Conservation (phyloP, 208 protist genomes). For the Leishmania martiniquensis region DNA sequence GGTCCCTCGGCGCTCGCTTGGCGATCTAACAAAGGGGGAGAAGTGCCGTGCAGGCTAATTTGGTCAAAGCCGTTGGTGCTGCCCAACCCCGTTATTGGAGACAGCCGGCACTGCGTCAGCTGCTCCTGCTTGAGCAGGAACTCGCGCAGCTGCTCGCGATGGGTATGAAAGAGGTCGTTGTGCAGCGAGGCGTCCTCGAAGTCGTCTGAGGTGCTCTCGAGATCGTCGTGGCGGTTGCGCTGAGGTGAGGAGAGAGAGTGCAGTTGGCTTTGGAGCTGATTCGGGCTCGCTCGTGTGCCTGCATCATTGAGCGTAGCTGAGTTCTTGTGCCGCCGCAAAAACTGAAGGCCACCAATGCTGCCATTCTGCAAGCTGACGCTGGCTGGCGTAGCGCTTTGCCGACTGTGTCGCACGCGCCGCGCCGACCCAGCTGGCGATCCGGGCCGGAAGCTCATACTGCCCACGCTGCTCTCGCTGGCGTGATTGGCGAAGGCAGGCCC, state of each 20-base stretch:
- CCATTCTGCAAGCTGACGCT: slow-evolving; percentile 4
- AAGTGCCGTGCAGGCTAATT: slow-evolving; percentile 17
- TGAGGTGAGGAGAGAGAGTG: background rate
- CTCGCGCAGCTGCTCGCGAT: slow-evolving; percentile 7
- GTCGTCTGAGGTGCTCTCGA: slow-evolving; percentile 47
- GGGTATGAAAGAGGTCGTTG: slow-evolving; percentile 2
- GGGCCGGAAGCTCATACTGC: slow-evolving; percentile 26
- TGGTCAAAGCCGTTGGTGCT: slow-evolving; percentile 15
- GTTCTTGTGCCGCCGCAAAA: slow-evolving; percentile 13
- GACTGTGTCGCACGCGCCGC: slow-evolving; percentile 12
- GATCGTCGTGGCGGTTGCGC: slow-evolving; percentile 19
- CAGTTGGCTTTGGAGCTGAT: background rate
- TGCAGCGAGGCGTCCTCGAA: slow-evolving; percentile 37
- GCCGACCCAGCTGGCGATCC: slow-evolving; percentile 30
- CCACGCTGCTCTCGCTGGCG: slow-evolving; percentile 18
- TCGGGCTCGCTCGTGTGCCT: slow-evolving; percentile 5
- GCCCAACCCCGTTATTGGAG: slow-evolving; percentile 1
- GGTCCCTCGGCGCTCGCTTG: slow-evolving; percentile 9
- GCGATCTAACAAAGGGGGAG: slow-evolving; percentile 11
- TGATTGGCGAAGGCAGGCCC: slow-evolving; percentile 8
- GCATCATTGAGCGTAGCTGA: background rate
- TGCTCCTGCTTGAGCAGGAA: slow-evolving; percentile 4
- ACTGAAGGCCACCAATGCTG: background rate
- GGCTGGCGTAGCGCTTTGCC: slow-evolving; percentile 8
- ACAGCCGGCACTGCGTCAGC: background rate